Base-by-base conservation (phyloP, 495 filamentous ascomycete species). In the Cercophora samala region DNA sequence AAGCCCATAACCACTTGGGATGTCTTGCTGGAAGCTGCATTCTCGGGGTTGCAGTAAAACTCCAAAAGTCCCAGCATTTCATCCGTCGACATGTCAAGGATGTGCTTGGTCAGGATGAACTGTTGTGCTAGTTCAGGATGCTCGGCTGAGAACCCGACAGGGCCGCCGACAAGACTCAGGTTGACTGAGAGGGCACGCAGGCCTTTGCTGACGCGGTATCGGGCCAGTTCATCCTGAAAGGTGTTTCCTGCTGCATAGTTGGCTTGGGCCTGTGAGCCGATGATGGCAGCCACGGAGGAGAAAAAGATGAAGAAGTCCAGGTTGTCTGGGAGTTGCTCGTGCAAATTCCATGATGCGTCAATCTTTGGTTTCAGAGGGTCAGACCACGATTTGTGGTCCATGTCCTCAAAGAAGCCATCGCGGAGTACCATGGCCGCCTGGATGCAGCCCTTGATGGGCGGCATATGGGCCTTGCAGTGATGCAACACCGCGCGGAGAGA, bases 281-380 rank as follows among this genome's bases (percentile, higher is more conserved):
- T 70, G 5, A 84, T 73, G 32, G 74, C 85, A 5, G 83, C 75
- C 80, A 32, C 77, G 9, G 68, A 69, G 13, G 65, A 67, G 23
- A 88, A 73, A 51, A 80, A 74, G 58, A 88, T 71, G 70, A 89
- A 89, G 76, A 89, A 90, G 68, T 88, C 87, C 0, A 89, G 73
- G 54, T 73, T 70, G 25, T 70, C 69, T 0, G 42, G 60, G 9
- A 70, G 60, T 18, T 17, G 23, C 3, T 68, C 67, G 66, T 85
- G 76, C 0, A 85, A 69, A 17, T 68, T 72, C 13, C 80, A 61
- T 0, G 76, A 69, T 11, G 82, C 82, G 0, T 58, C 24, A 5
- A 84, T 70, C 67, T 86, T 86, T 54, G 80, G 75, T 19, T 79
- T 76, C 60, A 85, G 80, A 11, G 78, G 67, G 4, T 73, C 64